A percentile compares a stretch with the other conserved stretches of the same genome.
phyloP scores from a whole-genome alignment of 139 green algal species.

The Monoraphidium neglectum region DNA sequence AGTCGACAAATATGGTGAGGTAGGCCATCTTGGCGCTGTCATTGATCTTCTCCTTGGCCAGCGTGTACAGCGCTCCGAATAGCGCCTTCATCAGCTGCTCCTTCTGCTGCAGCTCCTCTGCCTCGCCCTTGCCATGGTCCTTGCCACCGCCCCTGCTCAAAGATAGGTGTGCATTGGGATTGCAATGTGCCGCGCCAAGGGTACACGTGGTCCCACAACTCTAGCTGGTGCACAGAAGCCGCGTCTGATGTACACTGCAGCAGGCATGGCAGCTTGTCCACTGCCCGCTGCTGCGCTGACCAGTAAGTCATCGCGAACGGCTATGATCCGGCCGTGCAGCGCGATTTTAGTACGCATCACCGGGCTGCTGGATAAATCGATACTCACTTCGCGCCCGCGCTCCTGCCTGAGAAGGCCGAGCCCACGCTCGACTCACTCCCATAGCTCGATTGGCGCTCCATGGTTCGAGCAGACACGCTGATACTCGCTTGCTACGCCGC shows the following conservation, averaged over 20 bases:
- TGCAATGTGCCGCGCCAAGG: not conserved
- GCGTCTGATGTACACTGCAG: not conserved
- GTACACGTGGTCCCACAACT: not conserved
- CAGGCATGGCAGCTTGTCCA: not conserved
- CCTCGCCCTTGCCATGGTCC: constrained; percentile 35
- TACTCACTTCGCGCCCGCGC: constrained; percentile 32
- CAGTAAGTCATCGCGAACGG: too few species aligned
- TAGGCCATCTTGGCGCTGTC: constrained; percentile 42
- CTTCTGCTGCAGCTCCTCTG: constrained; percentile 5
- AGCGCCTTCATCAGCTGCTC: constrained; percentile 24
- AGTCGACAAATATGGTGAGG: constrained; percentile 44
- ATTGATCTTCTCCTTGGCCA: constrained; percentile 55
- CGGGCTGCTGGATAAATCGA: too few species aligned
- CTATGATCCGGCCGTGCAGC: too few species aligned
- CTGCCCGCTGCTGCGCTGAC: too few species aligned
- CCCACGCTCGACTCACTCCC: constrained; percentile 26
- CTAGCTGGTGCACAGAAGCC: not conserved
- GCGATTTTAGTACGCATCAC: too few species aligned
- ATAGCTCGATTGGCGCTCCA: constrained; percentile 42
- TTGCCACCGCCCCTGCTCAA: not conserved
- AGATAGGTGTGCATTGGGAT: not conserved
- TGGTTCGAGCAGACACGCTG: too few species aligned
- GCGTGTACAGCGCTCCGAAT: constrained; percentile 44
- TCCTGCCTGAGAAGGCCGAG: constrained; percentile 19
- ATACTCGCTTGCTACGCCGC: too few species aligned